Evolutionary conservation across 2,329 filamentous ascomycete genomes (phyloP).

Genomic region (Thermothelomyces thermophilus): DNA sequence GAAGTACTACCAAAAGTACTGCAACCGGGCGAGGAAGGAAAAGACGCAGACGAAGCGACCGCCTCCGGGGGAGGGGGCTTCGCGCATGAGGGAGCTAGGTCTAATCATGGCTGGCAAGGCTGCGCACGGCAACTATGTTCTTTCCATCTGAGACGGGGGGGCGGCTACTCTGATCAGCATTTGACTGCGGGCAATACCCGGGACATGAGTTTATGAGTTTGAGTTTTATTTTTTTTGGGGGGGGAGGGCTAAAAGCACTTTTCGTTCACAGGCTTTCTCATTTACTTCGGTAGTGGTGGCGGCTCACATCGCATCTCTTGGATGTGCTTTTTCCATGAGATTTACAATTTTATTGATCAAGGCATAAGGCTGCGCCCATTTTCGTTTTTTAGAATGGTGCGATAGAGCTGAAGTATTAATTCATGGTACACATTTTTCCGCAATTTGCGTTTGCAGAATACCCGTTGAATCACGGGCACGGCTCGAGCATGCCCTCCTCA

Average conservation of each 20-base stretch:
- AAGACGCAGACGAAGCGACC: slow-evolving; percentile 57
- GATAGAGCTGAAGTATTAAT: not conserved
- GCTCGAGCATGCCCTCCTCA: no score
- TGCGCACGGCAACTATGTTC: slow-evolving; percentile 68
- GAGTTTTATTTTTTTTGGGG: slow-evolving; percentile 5
- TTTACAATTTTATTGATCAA: not conserved
- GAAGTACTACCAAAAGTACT: slow-evolving; percentile 85
- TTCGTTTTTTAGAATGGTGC: not conserved
- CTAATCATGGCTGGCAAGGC: slow-evolving; percentile 78
- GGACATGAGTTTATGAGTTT: slow-evolving; percentile 18
- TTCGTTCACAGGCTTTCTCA: no score
- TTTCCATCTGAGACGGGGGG: slow-evolving; percentile 56
- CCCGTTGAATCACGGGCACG: no score
- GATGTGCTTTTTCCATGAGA: not conserved
- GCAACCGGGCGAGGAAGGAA: slow-evolving; percentile 70
- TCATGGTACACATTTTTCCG: not conserved
- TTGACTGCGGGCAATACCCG: slow-evolving; percentile 17
- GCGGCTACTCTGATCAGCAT: slow-evolving; percentile 24
- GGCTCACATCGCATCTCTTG: not conserved
- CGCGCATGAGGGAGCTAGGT: slow-evolving; percentile 89
- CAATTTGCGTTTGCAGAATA: not conserved
- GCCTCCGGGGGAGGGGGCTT: slow-evolving; percentile 77
- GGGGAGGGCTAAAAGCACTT: no score
- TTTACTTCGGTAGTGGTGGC: no score
- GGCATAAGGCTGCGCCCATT: not conserved